A percentile compares a stretch with the other conserved stretches of the same genome.
phyloP scores from a whole-genome alignment of 2,329 filamentous ascomycete genomes.

The Cladobotryum protrusum region DNA sequence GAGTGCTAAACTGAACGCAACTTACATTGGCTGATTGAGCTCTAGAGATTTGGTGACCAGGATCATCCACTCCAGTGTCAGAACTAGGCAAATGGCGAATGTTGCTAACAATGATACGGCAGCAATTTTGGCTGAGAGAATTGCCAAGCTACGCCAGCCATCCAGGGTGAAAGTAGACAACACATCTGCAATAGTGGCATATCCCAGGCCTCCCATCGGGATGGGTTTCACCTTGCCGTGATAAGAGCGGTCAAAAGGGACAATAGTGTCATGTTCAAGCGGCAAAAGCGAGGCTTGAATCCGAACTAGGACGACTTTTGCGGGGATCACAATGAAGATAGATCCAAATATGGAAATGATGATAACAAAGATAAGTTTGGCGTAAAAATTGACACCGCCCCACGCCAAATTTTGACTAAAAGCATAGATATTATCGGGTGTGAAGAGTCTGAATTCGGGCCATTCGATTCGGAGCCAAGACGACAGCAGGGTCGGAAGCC shows the following conservation, averaged over 20 bases:
- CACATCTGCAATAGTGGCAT: conserved; percentile 65
- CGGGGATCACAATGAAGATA: conserved; percentile 65
- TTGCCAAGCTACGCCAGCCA: conserved; percentile 59
- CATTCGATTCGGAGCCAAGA: conserved; percentile 39
- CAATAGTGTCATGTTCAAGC: conserved; percentile 75
- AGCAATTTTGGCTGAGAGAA: too few species aligned
- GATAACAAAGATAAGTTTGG: conserved; percentile 42
- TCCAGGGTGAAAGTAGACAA: conserved; percentile 71
- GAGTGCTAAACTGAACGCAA: too few species aligned
- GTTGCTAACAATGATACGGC: too few species aligned
- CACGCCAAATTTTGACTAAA: conserved; percentile 33
- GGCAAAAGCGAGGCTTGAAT: conserved; percentile 83
- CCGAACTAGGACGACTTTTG: conserved; percentile 69
- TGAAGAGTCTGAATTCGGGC: conserved; percentile 28
- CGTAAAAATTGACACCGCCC: conserved; percentile 19
- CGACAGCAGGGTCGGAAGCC: conserved; percentile 39
- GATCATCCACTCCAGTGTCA: too few species aligned
- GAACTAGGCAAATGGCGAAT: too few species aligned
- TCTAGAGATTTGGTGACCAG: too few species aligned
- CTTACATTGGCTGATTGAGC: too few species aligned
- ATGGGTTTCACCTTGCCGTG: conserved; percentile 66
- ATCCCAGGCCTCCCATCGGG: conserved; percentile 65
- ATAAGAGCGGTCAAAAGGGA: conserved; percentile 86
- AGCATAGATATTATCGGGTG: conserved; percentile 25
- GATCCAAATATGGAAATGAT: conserved; percentile 44